Base-by-base conservation (phyloP, 2,329 filamentous ascomycete species). In the Hymenoscyphus occultus region DNA sequence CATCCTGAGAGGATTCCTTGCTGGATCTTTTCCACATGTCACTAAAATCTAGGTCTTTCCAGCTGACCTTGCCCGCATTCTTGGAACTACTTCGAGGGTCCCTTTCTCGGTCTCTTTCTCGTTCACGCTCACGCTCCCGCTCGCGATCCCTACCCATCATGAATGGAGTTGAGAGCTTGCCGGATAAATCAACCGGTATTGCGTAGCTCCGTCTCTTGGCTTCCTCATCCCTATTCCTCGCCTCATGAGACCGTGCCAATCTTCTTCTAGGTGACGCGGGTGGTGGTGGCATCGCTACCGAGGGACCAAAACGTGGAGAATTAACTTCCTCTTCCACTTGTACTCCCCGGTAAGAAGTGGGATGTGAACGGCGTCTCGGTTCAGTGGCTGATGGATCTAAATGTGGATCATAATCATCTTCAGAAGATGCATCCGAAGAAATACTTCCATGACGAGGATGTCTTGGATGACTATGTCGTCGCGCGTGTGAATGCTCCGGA, bases 391-490 rank as follows among this genome's bases (percentile, higher is more conserved):
- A 62, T 32, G 65, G 68, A 56, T 64, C 67, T 5, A 45, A 61
- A 35, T 69, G 67, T 22, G 66, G 61, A 32, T 71, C 69, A 48
- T 65, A 61, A 32, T 71, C 69, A 51, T 66, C 62, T 14, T 68
- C 67, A 32, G 65, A 67, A 10, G 67, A 70, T 3, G 70, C 69
- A 64, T 73, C 69, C 10, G 69, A 68, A 16, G 65, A 68, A n/a
- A 65, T 32, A 39, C 70, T 72, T 9, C 69, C 69, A 2, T 54
- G 63, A 5, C 63, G 62, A 48, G 66, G 63, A 61, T 67, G 73
- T 39, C 80, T 77, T 0, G 82, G 81, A 62, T 84, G 83, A 68
- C 82, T 84, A 70, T 84, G 82, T 39, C 82, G 76, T 22, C 83
- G 79, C 19, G 73, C 60, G 59, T 71, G 61, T n/a, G 39, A 70